Conservation (phyloP, 2,329 filamentous ascomycete species). For the Tolypocladium nubicola region DNA sequence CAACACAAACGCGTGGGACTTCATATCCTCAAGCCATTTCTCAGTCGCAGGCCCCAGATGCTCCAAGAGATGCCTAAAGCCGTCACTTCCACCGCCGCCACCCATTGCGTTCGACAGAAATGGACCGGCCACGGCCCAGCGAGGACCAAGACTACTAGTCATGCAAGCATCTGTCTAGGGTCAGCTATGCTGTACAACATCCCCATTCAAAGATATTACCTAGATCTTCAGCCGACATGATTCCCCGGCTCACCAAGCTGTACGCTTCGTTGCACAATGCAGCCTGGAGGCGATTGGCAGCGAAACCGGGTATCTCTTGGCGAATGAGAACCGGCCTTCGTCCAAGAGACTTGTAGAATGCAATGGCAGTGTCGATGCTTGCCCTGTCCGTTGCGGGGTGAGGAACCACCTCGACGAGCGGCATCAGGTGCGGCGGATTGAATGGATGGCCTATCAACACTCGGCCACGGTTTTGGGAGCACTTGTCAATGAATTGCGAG, state of each 20-base stretch:
- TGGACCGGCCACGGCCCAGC: slow-evolving; percentile 8
- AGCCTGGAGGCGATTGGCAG: slow-evolving; percentile 32
- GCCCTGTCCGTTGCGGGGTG: slow-evolving; percentile 16
- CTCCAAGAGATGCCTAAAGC: slow-evolving; percentile 8
- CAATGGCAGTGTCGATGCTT: not conserved
- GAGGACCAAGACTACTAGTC: slow-evolving; percentile 6
- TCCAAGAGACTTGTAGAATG: not conserved
- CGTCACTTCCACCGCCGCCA: slow-evolving; percentile 10
- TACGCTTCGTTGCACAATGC: slow-evolving; percentile 22
- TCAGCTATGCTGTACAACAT: too few species aligned
- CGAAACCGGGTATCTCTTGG: slow-evolving; percentile 20
- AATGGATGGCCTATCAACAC: slow-evolving; percentile 34
- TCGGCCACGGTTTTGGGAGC: slow-evolving; percentile 15
- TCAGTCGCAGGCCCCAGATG: slow-evolving; percentile 5
- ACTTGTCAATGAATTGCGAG: slow-evolving; percentile 5
- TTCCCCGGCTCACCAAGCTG: slow-evolving; percentile 19
- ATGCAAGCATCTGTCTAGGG: slow-evolving; percentile 6
- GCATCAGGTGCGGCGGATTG: slow-evolving; percentile 37
- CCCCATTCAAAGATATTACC: not conserved
- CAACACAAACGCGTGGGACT: too few species aligned
- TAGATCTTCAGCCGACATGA: slow-evolving; percentile 15
- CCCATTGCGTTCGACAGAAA: slow-evolving; percentile 6
- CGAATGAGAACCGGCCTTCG: not conserved
- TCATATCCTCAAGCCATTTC: slow-evolving; percentile 5
- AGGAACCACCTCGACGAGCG: slow-evolving; percentile 34